These are phyloP conservation scores for Fusarium sp. DNA, from an alignment of 2,329 filamentous ascomycete species.

Conservation along the genomic window DNA sequence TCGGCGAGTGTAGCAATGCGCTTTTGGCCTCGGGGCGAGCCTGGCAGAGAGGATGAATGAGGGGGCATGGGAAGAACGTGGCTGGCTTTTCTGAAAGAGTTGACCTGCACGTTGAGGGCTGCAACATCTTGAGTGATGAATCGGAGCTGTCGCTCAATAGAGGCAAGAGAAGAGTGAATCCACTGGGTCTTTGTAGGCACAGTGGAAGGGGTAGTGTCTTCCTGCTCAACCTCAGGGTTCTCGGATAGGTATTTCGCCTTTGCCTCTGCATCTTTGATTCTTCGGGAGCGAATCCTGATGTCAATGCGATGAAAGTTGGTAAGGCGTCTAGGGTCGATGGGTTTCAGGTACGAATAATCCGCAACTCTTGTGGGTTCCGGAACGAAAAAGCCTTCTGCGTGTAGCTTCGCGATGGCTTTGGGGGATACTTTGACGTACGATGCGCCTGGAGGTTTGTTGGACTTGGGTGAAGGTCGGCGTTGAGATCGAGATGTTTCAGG, in stretches of 20 bases:
- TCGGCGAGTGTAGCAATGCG: conserved; percentile 7
- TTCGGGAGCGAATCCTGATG: background rate
- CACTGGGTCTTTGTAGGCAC: conserved; percentile 18
- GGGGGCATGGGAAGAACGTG: background rate
- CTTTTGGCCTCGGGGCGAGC: conserved; percentile 15
- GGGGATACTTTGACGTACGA: conserved; percentile 31
- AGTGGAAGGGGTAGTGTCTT: background rate
- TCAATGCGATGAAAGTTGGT: conserved; percentile 2
- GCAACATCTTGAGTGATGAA: background rate
- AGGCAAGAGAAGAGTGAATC: conserved; percentile 13
- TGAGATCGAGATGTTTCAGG: background rate
- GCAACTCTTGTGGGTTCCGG: conserved; percentile 13
- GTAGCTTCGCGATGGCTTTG: conserved; percentile 26
- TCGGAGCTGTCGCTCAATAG: conserved; percentile 15
- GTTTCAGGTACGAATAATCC: conserved; percentile 11
- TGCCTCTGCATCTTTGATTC: background rate
- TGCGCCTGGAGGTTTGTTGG: conserved; percentile 27
- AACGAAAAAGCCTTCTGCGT: conserved; percentile 1
- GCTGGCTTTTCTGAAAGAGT: conserved; percentile 5
- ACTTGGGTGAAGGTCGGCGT: background rate
- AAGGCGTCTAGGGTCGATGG: background rate
- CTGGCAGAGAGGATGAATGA: background rate
- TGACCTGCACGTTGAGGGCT: conserved; percentile 2
- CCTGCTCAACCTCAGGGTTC: background rate
- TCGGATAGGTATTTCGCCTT: background rate